Evolutionary conservation across 805 yeast species (phyloP).

Genomic region (Lipomyces yamanashiensis): DNA sequence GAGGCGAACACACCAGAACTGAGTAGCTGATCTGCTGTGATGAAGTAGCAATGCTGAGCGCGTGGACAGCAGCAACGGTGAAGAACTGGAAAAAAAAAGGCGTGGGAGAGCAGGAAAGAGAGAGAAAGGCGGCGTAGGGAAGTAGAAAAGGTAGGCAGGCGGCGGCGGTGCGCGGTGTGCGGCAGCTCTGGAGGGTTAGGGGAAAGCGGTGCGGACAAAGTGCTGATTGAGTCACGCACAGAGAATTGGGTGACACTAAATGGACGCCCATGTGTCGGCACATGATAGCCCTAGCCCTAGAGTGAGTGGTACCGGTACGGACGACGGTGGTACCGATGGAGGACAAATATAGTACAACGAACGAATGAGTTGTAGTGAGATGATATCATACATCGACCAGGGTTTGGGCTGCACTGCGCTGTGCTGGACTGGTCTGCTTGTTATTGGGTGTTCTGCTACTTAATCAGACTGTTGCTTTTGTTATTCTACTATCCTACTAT

Average conservation of each 20-base stretch:
- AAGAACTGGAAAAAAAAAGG: too few species aligned
- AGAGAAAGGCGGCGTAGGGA: conserved; percentile 7
- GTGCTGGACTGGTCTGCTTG: too few species aligned
- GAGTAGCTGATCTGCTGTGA: not conserved
- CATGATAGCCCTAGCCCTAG: conserved; percentile 22
- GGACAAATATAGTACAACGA: not conserved
- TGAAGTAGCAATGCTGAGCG: too few species aligned
- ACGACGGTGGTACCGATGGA: not conserved
- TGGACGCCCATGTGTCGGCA: conserved; percentile 11
- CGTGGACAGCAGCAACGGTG: too few species aligned
- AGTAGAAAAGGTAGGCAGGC: conserved; percentile 8
- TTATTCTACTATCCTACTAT: too few species aligned
- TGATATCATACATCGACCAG: too few species aligned
- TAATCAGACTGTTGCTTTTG: too few species aligned
- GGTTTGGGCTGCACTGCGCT: too few species aligned
- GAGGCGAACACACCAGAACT: not conserved
- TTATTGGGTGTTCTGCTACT: too few species aligned
- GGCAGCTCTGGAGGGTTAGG: conserved; percentile 8
- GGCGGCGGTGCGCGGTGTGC: conserved; percentile 15
- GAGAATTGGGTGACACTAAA: not conserved
- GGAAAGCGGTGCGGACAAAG: not conserved
- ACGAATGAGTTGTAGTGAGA: too few species aligned
- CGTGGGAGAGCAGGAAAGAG: not conserved
- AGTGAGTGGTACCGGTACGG: conserved; percentile 13
- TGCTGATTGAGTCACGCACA: not conserved